Evolutionary conservation across 2,329 filamentous ascomycete genomes (phyloP).

Genomic region (Colletotrichum sp.): DNA sequence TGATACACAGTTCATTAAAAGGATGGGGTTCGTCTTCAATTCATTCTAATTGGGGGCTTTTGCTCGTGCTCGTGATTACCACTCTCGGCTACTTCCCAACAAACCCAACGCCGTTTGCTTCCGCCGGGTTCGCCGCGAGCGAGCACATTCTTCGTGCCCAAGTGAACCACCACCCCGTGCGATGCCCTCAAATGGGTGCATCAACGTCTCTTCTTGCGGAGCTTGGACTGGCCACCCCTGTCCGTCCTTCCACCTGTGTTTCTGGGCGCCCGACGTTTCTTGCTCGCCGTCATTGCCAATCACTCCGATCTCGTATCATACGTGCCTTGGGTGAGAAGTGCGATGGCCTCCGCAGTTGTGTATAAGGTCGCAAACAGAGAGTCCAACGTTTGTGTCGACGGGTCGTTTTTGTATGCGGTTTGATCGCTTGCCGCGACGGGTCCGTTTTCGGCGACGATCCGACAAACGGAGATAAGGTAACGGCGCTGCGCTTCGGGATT

Average conservation of each 20-base stretch:
- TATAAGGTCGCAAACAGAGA: not conserved
- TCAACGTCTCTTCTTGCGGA: not conserved
- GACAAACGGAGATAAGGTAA: not conserved
- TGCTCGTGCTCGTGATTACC: not conserved
- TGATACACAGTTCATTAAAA: not conserved
- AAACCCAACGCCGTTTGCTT: not conserved
- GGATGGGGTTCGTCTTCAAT: not conserved
- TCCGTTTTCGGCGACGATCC: not conserved
- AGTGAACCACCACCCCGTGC: not conserved
- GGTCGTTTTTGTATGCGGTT: not conserved
- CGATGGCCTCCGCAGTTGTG: not conserved
- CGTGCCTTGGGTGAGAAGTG: not conserved
- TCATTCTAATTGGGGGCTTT: not conserved
- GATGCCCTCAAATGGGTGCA: not conserved
- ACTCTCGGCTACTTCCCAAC: not conserved
- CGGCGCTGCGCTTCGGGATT: not conserved
- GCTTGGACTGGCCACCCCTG: not conserved
- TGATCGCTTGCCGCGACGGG: not conserved
- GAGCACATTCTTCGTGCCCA: not conserved
- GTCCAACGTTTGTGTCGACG: not conserved
- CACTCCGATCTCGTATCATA: not conserved
- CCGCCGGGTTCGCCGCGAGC: not conserved
- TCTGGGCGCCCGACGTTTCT: not conserved
- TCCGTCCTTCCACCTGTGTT: not conserved
- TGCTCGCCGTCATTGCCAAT: not conserved